Conservation (phyloP, 1,139 yeast genomes). For the Ogataea hybrid region DNA sequence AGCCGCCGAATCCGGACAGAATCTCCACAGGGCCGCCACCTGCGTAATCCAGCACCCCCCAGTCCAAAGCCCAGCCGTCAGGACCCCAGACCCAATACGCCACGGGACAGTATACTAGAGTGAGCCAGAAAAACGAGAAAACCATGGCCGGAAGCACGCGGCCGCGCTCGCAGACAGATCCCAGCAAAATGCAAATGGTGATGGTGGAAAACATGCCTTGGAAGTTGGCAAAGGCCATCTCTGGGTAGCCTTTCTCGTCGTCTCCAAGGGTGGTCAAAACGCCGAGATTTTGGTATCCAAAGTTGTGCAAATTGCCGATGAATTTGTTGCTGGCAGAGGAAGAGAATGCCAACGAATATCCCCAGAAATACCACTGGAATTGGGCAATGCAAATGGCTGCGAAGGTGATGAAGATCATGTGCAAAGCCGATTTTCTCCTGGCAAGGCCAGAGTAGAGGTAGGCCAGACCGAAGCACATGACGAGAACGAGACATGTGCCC, state of each 20-base stretch:
- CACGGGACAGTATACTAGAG: conserved; percentile 88
- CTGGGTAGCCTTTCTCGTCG: conserved; percentile 57
- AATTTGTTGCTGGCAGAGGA: conserved; percentile 72
- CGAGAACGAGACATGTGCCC: conserved; percentile 76
- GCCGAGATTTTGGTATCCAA: conserved; percentile 65
- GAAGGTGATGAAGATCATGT: conserved; percentile 80
- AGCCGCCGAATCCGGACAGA: conserved; percentile 85
- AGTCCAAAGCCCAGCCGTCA: conserved; percentile 88
- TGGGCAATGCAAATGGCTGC: conserved; percentile 66
- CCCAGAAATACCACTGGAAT: conserved; percentile 98
- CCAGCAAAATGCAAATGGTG: conserved; percentile 86
- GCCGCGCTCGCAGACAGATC: conserved; percentile 96
- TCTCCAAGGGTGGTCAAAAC: conserved; percentile 32
- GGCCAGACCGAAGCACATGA: conserved; percentile 95
- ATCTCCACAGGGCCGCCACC: conserved; percentile 99
- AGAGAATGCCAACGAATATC: conserved; percentile 87
- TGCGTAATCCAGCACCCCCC: conserved; percentile 95
- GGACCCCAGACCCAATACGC: conserved; percentile 95
- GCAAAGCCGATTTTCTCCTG: conserved; percentile 84
- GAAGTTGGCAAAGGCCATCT: conserved; percentile 78
- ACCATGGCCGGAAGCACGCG: conserved; percentile 82
- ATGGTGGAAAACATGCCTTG: conserved; percentile 92
- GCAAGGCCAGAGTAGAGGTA: conserved; percentile 92
- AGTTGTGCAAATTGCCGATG: conserved; percentile 80
- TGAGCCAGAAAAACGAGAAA: conserved; percentile 83